Conservation (phyloP, 371 early-diverging fungal genomes). For the Mucor ambiguus region DNA sequence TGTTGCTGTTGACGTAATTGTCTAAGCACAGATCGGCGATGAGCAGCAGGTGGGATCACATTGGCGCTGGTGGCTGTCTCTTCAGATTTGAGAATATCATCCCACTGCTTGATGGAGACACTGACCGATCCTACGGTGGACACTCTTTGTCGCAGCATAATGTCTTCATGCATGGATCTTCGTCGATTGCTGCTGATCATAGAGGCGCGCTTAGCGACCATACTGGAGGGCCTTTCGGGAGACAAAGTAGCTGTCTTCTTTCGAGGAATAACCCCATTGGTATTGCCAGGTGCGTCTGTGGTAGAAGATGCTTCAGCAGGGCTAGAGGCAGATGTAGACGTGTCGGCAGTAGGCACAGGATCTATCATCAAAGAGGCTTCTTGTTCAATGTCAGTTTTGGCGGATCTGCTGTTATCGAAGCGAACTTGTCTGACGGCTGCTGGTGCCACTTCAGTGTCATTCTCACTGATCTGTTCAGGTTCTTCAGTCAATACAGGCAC, state of each 20-base stretch:
- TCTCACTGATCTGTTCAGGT: background rate
- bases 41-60: slow-evolving; percentile 21
- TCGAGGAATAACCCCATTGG: slow-evolving; percentile 6
- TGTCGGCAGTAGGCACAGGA: background rate
- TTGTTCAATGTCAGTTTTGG: background rate
- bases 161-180: slow-evolving; percentile 39
- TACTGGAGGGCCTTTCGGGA: slow-evolving; percentile 29
- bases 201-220: slow-evolving; percentile 27
- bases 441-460: background rate
- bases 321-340: background rate
- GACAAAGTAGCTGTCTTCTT: slow-evolving; percentile 21
- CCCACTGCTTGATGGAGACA: slow-evolving; percentile 45
- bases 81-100: slow-evolving; percentile 32
- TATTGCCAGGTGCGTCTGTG: background rate
- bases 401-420: background rate
- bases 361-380: background rate
- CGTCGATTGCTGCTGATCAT: slow-evolving; percentile 32
- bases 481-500: background rate
- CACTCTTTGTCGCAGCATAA: slow-evolving; percentile 19
- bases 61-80: background rate
- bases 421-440: slow-evolving; percentile 6
- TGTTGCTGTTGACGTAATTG: slow-evolving; percentile 27
- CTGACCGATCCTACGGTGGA: slow-evolving; percentile 42
- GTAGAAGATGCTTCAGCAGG: slow-evolving; percentile 9
- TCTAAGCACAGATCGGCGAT: slow-evolving; percentile 29